Percentiles rank a stretch among this genome's conserved stretches.
phyloP scores from a whole-genome alignment of 2,329 filamentous ascomycete genomes.

The Xylaria sp. region DNA sequence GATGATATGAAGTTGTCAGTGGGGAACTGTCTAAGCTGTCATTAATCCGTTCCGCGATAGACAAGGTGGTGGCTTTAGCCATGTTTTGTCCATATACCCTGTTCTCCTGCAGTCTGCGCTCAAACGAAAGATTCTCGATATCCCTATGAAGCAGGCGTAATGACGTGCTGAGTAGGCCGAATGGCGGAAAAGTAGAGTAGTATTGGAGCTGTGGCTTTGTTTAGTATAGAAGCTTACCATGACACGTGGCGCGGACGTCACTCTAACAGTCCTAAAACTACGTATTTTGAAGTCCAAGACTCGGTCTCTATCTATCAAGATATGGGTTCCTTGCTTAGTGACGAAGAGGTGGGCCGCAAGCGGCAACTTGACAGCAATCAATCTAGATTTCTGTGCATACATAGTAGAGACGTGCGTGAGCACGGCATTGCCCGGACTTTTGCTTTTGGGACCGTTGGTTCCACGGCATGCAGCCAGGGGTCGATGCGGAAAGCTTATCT shows the following conservation, averaged over 20 bases:
- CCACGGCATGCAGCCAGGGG: conserved; percentile 1
- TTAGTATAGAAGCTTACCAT: conserved; percentile 1
- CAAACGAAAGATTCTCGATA: not conserved
- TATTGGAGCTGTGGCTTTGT: not conserved
- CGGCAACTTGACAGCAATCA: not conserved
- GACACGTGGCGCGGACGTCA: conserved; percentile 5
- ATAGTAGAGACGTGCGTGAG: not conserved
- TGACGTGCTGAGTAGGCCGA: not conserved
- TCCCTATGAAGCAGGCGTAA: not conserved
- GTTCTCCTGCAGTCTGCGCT: conserved; percentile 13
- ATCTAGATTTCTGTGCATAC: not conserved
- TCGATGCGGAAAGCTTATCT: not conserved
- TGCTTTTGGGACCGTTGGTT: not conserved
- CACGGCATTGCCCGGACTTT: not conserved
- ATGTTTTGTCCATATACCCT: conserved; percentile 9
- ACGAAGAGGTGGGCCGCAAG: conserved; percentile 1
- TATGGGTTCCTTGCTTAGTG: conserved; percentile 6
- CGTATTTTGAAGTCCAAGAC: conserved; percentile 11
- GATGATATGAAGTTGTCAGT: conserved; percentile 4
- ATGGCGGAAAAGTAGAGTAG: not conserved
- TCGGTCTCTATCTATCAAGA: conserved; percentile 6
- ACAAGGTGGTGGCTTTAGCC: not conserved
- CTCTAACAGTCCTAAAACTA: not conserved
- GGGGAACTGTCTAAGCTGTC: conserved; percentile 17
- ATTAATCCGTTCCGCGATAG: conserved; percentile 26